phyloP scores from a whole-genome alignment of 2,329 filamentous ascomycete genomes.

The Drechmeria coniospora region DNA sequence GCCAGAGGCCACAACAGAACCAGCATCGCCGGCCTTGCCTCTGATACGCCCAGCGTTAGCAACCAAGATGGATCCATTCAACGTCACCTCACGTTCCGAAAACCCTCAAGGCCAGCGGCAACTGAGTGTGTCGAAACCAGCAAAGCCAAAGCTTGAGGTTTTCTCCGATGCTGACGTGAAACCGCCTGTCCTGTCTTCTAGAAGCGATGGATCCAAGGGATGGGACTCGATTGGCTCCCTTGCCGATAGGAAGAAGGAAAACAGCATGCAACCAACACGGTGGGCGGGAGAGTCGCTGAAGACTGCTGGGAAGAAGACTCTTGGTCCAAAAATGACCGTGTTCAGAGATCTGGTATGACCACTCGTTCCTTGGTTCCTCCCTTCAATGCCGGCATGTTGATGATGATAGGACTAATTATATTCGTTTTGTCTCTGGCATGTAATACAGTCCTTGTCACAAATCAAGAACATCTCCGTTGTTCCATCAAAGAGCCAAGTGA shows the following conservation, averaged over 20 bases:
- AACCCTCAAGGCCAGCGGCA: constrained; percentile 53
- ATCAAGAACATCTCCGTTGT: constrained; percentile 53
- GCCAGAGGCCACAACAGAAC: constrained; percentile 46
- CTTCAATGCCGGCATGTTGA: constrained; percentile 55
- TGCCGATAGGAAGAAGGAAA: constrained; percentile 86
- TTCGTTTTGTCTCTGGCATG: constrained; percentile 24
- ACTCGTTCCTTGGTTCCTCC: constrained; percentile 15
- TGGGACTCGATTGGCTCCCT: constrained; percentile 89
- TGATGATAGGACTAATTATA: constrained; percentile 92
- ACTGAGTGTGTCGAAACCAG: constrained; percentile 43
- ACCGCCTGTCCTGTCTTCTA: constrained; percentile 38
- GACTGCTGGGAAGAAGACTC: constrained; percentile 66
- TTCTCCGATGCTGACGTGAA: constrained; percentile 65
- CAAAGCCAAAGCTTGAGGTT: constrained; percentile 72
- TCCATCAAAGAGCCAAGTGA: constrained; percentile 60
- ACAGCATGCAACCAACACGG: constrained; percentile 67
- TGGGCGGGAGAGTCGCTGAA: constrained; percentile 89
- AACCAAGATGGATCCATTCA: constrained; percentile 75
- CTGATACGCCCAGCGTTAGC: constrained; percentile 69
- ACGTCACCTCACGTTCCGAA: constrained; percentile 31
- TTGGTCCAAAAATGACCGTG: constrained; percentile 64
- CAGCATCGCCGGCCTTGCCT: constrained; percentile 76
- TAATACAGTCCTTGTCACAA: constrained; percentile 41
- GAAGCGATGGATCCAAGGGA: constrained; percentile 45
- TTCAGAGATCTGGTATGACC: constrained; percentile 82